Evolutionary conservation across 306 rosid genomes (phyloP).

Genomic region (Prinsepia uniflora): DNA sequence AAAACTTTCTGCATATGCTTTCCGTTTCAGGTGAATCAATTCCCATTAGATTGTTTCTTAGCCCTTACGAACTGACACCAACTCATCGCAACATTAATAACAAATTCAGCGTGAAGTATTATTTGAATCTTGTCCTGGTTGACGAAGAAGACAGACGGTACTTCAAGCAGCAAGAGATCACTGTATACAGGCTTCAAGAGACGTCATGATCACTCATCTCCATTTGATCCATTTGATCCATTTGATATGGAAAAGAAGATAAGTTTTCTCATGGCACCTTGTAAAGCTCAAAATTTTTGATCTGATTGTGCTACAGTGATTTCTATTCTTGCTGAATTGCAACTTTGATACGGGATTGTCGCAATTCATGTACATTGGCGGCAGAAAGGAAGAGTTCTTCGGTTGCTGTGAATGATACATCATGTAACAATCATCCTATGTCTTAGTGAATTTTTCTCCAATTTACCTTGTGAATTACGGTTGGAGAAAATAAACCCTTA

Average conservation of each 20-base stretch:
- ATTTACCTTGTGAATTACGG: slow-evolving; percentile 9
- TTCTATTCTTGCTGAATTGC: slow-evolving; percentile 24
- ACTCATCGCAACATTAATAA: slow-evolving; percentile 92
- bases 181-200: slow-evolving; percentile 86
- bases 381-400: slow-evolving; percentile 18
- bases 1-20: slow-evolving; percentile 9
- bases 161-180: slow-evolving; percentile 98
- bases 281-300: slow-evolving; percentile 39
- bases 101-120: slow-evolving; percentile 96
- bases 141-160: slow-evolving; percentile 98
- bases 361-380: slow-evolving; percentile 39
- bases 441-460: background rate
- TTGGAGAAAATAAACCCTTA: slow-evolving; percentile 26
- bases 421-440: slow-evolving; percentile 13
- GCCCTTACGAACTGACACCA: slow-evolving; percentile 96
- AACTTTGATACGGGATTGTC: slow-evolving; percentile 28
- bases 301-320: slow-evolving; percentile 24
- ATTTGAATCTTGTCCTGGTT: slow-evolving; percentile 91
- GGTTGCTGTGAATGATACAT: slow-evolving; percentile 11
- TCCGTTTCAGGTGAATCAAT: slow-evolving; percentile 84
- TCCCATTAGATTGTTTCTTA: slow-evolving; percentile 93
- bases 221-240: slow-evolving; percentile 22
- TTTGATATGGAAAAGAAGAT: slow-evolving; percentile 26
- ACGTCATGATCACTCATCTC: slow-evolving; percentile 42
- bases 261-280: slow-evolving; percentile 27